Evolutionary conservation across 306 rosid species (phyloP).

Genomic region (Aeschynomene evenia): DNA sequence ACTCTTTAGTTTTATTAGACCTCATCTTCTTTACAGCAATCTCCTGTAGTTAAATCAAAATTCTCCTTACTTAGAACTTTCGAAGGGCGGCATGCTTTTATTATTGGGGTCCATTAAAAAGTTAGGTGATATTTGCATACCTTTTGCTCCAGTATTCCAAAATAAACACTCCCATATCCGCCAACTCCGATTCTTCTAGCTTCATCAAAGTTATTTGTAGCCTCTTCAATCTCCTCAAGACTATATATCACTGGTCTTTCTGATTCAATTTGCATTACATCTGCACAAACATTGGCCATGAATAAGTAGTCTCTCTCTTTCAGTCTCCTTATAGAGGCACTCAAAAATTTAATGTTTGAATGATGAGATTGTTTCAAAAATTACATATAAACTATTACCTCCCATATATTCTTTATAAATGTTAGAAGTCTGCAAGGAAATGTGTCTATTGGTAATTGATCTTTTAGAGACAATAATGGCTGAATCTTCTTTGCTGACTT

Average conservation of each 20-base stretch:
- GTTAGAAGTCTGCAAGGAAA: slow-evolving; percentile 29
- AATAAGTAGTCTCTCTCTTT: not conserved
- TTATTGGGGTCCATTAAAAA: slow-evolving; percentile 10
- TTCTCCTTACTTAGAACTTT: not conserved
- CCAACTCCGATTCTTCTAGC: slow-evolving; percentile 56
- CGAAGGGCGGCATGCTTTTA: not conserved
- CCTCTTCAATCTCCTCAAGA: slow-evolving; percentile 63
- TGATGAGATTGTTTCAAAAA: slow-evolving; percentile 1
- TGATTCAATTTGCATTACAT: slow-evolving; percentile 46
- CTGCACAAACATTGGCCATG: slow-evolving; percentile 36
- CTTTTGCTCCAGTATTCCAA: slow-evolving; percentile 50
- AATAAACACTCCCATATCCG: slow-evolving; percentile 70
- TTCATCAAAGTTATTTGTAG: slow-evolving; percentile 57
- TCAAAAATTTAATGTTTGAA: not conserved
- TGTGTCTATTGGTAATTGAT: slow-evolving; percentile 22
- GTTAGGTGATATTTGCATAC: slow-evolving; percentile 34
- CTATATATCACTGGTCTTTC: slow-evolving; percentile 46
- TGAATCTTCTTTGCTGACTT: slow-evolving; percentile 31
- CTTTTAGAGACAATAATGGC: slow-evolving; percentile 32
- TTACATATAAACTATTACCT: slow-evolving; percentile 40
- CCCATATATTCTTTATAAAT: slow-evolving; percentile 34
- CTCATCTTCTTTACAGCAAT: slow-evolving; percentile 74
- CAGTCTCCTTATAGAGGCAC: not conserved
- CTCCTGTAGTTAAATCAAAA: slow-evolving; percentile 54
- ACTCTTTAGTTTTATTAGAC: slow-evolving; percentile 67